Conservation (phyloP, 2,329 filamentous ascomycete genomes). For the Alternaria ventricosa region DNA sequence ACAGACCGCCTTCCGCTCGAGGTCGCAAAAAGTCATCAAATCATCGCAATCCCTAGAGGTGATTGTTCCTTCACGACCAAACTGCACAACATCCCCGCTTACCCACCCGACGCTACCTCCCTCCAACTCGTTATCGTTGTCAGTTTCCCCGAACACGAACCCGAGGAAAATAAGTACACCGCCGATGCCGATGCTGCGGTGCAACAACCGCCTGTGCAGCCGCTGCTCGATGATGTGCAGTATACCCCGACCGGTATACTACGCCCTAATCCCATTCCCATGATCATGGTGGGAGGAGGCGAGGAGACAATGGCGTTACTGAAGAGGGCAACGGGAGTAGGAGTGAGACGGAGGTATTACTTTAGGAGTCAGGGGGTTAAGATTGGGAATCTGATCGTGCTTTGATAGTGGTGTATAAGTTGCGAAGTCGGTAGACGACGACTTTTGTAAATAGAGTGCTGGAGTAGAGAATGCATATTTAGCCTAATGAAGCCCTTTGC, state of each 20-base stretch:
- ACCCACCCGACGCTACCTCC: constrained; percentile 64
- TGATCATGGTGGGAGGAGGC: constrained; percentile 81
- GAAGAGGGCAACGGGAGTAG: constrained; percentile 68
- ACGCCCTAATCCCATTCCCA: constrained; percentile 74
- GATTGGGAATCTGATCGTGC: constrained; percentile 79
- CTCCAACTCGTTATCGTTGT: constrained; percentile 86
- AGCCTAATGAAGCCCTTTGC: too few relatives aligned
- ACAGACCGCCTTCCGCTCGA: constrained; percentile 60
- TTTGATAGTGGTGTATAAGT: constrained; percentile 42
- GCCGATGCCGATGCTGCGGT: not conserved
- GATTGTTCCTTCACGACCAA: constrained; percentile 86
- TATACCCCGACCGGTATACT: constrained; percentile 71
- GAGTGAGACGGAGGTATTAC: constrained; percentile 77
- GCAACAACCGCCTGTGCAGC: constrained; percentile 58
- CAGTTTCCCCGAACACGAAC: constrained; percentile 63
- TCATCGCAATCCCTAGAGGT: constrained; percentile 83
- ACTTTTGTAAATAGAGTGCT: too few relatives aligned
- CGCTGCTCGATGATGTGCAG: constrained; percentile 78
- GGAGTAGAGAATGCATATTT: too few relatives aligned
- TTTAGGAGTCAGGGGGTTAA: constrained; percentile 80
- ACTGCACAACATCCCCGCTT: constrained; percentile 81
- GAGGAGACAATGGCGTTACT: constrained; percentile 70
- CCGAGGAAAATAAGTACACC: constrained; percentile 25
- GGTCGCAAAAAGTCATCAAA: constrained; percentile 66
- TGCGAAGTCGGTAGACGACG: not conserved